Evolutionary conservation across 176 grass and related monocot genomes (phyloP).

Genomic region (Elymus sibiricus): DNA sequence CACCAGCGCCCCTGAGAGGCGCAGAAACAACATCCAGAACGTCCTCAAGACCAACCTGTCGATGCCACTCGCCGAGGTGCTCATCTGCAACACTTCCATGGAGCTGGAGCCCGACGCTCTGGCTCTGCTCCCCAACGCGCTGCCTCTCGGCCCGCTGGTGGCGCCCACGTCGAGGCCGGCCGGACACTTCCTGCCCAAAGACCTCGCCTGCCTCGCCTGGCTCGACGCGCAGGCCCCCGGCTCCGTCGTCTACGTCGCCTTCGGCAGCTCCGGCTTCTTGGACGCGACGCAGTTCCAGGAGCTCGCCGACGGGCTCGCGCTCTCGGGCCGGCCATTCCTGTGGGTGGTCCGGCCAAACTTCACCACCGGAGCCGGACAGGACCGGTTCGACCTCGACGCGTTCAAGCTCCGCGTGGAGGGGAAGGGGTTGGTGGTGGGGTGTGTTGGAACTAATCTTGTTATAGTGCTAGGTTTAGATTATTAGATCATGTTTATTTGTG

Average conservation of each 20-base stretch:
- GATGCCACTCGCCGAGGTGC: slow-evolving; percentile 34
- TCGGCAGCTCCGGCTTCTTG: slow-evolving; percentile 60
- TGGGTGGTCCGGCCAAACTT: slow-evolving; percentile 66
- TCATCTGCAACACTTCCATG: slow-evolving; percentile 61
- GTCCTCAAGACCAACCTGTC: slow-evolving; percentile 36
- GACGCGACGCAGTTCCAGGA: slow-evolving; percentile 43
- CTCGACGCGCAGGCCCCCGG: slow-evolving; percentile 22
- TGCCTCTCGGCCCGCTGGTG: slow-evolving; percentile 48
- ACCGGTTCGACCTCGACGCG: slow-evolving; percentile 41
- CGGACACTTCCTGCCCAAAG: slow-evolving; percentile 64
- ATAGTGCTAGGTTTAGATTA: no score
- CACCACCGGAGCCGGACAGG: slow-evolving; percentile 24
- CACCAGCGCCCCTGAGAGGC: slow-evolving; percentile 28
- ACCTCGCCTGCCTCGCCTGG: slow-evolving; percentile 44
- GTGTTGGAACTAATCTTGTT: no score
- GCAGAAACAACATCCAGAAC: slow-evolving; percentile 41
- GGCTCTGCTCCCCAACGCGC: slow-evolving; percentile 24
- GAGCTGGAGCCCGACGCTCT: slow-evolving; percentile 42
- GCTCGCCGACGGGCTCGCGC: slow-evolving; percentile 48
- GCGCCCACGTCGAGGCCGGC: not conserved
- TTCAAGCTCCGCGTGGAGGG: slow-evolving; percentile 30
- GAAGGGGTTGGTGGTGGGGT: slow-evolving; percentile 37
- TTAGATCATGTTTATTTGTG: no score
- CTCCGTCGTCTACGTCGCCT: slow-evolving; percentile 63
- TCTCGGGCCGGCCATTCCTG: slow-evolving; percentile 47